Percentiles rank a stretch among this genome's conserved stretches.
Conservation (phyloP, 495 filamentous ascomycete genomes). For the Hypoxylon intermedium region DNA sequence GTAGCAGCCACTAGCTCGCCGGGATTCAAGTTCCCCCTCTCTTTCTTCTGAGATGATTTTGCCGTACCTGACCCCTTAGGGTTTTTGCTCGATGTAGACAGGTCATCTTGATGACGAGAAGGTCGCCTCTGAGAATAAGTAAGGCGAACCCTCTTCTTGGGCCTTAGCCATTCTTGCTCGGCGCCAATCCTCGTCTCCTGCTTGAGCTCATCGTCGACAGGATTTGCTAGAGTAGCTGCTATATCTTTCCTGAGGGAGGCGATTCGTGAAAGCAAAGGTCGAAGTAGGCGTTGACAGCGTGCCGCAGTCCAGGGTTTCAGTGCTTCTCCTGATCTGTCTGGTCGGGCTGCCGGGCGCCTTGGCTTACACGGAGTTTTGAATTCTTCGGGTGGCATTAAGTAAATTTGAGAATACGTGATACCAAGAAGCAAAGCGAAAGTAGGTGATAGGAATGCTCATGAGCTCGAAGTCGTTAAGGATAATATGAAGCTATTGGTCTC, state of each 20-base stretch:
- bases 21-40: conserved; percentile 10
- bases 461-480: background rate
- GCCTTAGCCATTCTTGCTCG: conserved; percentile 35
- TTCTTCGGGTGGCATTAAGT: conserved; percentile 16
- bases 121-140: conserved; percentile 40
- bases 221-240: background rate
- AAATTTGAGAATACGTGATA: conserved; percentile 6
- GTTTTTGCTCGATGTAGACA: conserved; percentile 1
- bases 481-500: conserved; percentile 6
- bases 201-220: conserved; percentile 5
- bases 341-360: conserved; percentile 17
- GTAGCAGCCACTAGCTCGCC: conserved; percentile 40
- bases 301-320: conserved; percentile 61
- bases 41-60: background rate
- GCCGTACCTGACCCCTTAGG: conserved; percentile 5
- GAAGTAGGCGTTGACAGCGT: conserved; percentile 62
- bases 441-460: conserved; percentile 12
- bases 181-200: conserved; percentile 8
- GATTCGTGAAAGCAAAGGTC: conserved; percentile 61
- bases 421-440: conserved; percentile 4
- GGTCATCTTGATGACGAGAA: conserved; percentile 6
- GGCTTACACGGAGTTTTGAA: conserved; percentile 24
- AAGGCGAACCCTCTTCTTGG: conserved; percentile 38
- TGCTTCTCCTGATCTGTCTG: conserved; percentile 20
- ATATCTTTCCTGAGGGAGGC: conserved; percentile 56